Evolutionary conservation across 1,284 basidiomycete genomes (phyloP).

Genomic region (Hypsizygus ulmarius): DNA sequence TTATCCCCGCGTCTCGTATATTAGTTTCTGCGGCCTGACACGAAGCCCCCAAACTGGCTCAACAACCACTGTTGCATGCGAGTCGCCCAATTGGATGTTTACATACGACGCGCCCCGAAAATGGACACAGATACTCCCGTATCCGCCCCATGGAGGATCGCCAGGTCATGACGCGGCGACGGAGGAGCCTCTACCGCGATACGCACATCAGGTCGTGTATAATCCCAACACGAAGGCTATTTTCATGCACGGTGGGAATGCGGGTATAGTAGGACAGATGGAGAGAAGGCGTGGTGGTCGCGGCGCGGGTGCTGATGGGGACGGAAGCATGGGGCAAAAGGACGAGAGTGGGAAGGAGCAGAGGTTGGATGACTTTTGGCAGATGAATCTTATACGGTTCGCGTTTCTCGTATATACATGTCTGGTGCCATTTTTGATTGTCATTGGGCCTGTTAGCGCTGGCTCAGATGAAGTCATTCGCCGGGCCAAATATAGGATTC

Average conservation of each 20-base stretch:
- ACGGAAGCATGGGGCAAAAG: conserved; percentile 1
- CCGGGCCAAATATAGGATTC: conserved; percentile 55
- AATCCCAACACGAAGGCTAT: conserved; percentile 52
- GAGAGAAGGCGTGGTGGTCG: conserved; percentile 18
- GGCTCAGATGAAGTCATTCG: conserved; percentile 58
- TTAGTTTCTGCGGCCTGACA: conserved; percentile 60
- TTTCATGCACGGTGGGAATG: conserved; percentile 74
- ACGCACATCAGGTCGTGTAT: conserved; percentile 76
- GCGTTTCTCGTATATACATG: no score
- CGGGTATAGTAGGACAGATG: conserved; percentile 34
- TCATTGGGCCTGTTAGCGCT: conserved; percentile 53
- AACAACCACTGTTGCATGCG: conserved; percentile 44
- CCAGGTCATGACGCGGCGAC: conserved; percentile 11
- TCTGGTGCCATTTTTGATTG: no score
- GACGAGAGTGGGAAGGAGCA: conserved; percentile 34
- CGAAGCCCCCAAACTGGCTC: conserved; percentile 38
- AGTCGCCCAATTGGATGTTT: conserved; percentile 62
- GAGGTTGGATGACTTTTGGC: conserved; percentile 75
- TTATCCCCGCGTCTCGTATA: conserved; percentile 1
- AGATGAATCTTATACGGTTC: conserved; percentile 63
- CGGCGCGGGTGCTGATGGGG: not conserved
- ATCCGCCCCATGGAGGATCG: conserved; percentile 15
- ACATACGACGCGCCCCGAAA: conserved; percentile 53
- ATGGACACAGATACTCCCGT: conserved; percentile 58
- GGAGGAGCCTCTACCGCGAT: conserved; percentile 53